These are phyloP conservation scores for Buddleja alternifolia DNA, from an alignment of 257 asterid species.

Conservation along the genomic window DNA sequence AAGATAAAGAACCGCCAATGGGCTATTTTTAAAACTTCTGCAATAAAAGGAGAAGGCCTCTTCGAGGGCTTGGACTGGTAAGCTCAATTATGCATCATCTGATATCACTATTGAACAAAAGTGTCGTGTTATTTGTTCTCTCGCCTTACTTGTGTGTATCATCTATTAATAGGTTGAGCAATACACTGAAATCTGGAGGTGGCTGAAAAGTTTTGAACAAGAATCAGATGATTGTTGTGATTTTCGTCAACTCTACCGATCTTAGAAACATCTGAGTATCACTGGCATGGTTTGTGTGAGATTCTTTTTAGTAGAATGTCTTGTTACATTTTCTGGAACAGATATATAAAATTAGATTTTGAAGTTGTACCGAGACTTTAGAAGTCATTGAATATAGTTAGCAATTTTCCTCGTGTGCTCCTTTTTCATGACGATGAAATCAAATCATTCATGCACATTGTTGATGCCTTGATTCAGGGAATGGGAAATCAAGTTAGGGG, in stretches of 20 bases:
- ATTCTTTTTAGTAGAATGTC: constrained; percentile 27
- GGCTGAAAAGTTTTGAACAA: constrained; percentile 40
- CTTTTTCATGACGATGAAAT: too few species aligned
- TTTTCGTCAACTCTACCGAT: constrained; percentile 19
- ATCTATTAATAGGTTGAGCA: constrained; percentile 67
- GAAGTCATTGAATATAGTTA: too few species aligned
- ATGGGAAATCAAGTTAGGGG: too few species aligned
- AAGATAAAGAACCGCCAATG: constrained; percentile 91
- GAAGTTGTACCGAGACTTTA: background rate
- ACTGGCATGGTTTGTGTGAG: constrained; percentile 34
- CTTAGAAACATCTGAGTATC: constrained; percentile 24
- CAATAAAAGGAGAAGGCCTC: constrained; percentile 94
- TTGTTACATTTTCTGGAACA: constrained; percentile 35
- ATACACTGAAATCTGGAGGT: constrained; percentile 81
- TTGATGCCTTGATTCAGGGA: background rate
- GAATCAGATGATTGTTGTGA: constrained; percentile 25
- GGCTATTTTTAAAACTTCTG: constrained; percentile 94
- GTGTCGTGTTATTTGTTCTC: background rate
- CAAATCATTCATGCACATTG: too few species aligned
- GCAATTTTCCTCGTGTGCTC: too few species aligned
- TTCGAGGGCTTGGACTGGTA: constrained; percentile 96
- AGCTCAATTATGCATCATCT: constrained; percentile 12
- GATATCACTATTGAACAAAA: background rate
- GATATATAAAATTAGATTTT: constrained; percentile 30
- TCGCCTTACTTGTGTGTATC: constrained; percentile 15